Base-by-base conservation (phyloP, 352 stramenopile species). In the Saprolegnia diclina region DNA sequence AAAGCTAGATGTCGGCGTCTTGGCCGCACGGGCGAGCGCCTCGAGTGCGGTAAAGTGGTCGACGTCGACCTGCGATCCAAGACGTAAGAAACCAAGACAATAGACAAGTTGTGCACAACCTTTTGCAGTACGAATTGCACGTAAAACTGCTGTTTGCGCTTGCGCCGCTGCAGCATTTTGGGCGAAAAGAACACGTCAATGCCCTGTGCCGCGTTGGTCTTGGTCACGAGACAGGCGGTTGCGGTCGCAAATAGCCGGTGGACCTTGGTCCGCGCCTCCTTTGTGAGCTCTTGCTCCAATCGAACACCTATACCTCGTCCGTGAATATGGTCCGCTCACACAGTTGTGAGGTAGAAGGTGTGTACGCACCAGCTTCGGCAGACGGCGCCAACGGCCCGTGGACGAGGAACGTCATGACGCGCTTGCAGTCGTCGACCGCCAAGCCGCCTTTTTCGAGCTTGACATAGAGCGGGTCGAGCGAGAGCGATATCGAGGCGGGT, bases 1-100 rank as follows among this genome's bases (percentile, higher is more conserved):
- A 65, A 92, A 90, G 10, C 78, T 77, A 0, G 81, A 82, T 10
- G 85, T 65, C 0, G 83, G 76, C 4, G 76, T 71, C 40, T 79
- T 76, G 24, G 90, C 74, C 5, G 56, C 48, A 0, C 78, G 76
- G 11, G 79, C 65, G 19, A 92, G 64, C 18, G 73, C 78, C 40
- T 94, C 85, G 19, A 94, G 79, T 68, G 77, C 87, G 19, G 77
- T 38, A 46, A 92, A 92, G 53, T 92, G 85, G 59, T 94, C 82
- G 16, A 81, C 50, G 65, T 94, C 90, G 16, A 70, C 87, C 77
- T 92, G 45, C 50, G 29, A 37, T 3, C 16, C 18, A 40, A 2
- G 19, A 37, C 18, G 13, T 18, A 26, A 18, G 24, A 22, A 42
- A 46, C 22, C 22, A 37, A 35, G 6, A 22, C 18, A 13, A 54